These are phyloP conservation scores for Aspergillus aculeatus DNA, from an alignment of 2,329 filamentous ascomycete genomes.

Conservation along the genomic window DNA sequence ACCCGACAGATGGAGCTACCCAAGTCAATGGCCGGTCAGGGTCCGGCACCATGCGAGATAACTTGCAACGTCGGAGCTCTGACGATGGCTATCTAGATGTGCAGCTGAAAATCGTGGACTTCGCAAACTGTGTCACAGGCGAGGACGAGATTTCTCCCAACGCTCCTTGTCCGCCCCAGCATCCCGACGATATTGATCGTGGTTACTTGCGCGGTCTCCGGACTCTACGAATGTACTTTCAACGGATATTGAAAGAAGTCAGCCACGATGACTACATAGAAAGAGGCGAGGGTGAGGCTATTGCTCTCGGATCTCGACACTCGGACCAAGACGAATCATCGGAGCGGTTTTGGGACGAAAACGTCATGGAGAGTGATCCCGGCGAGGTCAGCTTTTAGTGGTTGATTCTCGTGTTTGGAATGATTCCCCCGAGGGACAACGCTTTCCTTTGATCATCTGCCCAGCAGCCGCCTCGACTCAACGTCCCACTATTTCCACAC, in stretches of 20 bases:
- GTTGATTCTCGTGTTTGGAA: not conserved
- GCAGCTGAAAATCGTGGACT: conserved; percentile 96
- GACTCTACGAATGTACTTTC: conserved; percentile 78
- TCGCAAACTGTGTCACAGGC: conserved; percentile 93
- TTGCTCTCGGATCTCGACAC: conserved; percentile 36
- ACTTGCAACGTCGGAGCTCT: conserved; percentile 30
- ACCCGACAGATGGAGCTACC: conserved; percentile 22
- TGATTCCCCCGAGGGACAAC: not conserved
- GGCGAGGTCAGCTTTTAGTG: conserved; percentile 45
- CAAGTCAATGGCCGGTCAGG: conserved; percentile 22
- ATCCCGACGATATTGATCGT: conserved; percentile 77
- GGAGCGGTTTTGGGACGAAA: conserved; percentile 42
- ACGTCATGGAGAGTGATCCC: conserved; percentile 43
- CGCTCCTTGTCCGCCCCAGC: conserved; percentile 71
- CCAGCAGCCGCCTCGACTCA: not conserved
- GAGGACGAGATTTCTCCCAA: conserved; percentile 65
- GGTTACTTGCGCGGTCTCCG: conserved; percentile 85
- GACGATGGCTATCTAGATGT: conserved; percentile 43
- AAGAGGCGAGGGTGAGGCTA: conserved; percentile 44
- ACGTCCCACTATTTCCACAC: not conserved
- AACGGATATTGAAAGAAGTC: conserved; percentile 80
- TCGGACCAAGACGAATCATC: conserved; percentile 30
- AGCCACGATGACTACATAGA: conserved; percentile 47
- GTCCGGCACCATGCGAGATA: conserved; percentile 31
- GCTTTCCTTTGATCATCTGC: not conserved